A percentile compares a stretch with the other conserved stretches of the same genome.
phyloP scores from a whole-genome alignment of 768 basidiomycete species.

The Pleurotus djamor region DNA sequence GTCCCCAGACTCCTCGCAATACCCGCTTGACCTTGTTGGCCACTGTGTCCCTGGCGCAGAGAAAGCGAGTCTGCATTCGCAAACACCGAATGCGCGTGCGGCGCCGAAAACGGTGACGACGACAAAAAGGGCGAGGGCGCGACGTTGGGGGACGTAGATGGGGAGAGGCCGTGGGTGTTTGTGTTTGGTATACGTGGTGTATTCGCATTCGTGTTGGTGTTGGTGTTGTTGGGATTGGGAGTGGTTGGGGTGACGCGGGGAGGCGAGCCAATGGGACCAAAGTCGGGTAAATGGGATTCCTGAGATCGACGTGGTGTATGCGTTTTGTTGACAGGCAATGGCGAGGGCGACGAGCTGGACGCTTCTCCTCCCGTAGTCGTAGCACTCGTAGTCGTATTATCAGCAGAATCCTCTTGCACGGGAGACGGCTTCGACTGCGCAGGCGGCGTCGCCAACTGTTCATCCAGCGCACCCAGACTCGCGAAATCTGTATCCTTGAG shows the following conservation, averaged over 20 bases:
- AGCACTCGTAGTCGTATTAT: conserved; percentile 4
- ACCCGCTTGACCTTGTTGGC: no score
- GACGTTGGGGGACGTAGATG: conserved; percentile 54
- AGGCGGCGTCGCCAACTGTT: conserved; percentile 27
- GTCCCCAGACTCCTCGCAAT: no score
- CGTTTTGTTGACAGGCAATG: conserved; percentile 34
- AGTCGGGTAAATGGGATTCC: conserved; percentile 51
- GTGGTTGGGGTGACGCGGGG: conserved; percentile 42
- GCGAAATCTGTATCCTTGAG: conserved; percentile 76
- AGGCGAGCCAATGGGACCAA: conserved; percentile 84
- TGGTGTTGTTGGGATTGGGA: no score
- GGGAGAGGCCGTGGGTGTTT: conserved; percentile 48
- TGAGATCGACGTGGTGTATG: conserved; percentile 18
- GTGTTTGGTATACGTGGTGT: conserved; percentile 36
- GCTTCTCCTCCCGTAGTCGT: conserved; percentile 10
- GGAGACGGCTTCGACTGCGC: conserved; percentile 7
- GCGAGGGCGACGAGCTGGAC: conserved; percentile 45
- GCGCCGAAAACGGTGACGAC: conserved; percentile 76
- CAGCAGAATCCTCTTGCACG: conserved; percentile 4
- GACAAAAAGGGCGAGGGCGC: conserved; percentile 35
- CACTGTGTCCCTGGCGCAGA: no score
- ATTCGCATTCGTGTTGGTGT: no score
- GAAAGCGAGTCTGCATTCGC: no score
- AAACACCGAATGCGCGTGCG: conserved; percentile 61
- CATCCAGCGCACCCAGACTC: conserved; percentile 65